A percentile compares a stretch with the other conserved stretches of the same genome.
phyloP scores from a whole-genome alignment of 257 asterid genomes.

The Scutellaria baicalensis region DNA sequence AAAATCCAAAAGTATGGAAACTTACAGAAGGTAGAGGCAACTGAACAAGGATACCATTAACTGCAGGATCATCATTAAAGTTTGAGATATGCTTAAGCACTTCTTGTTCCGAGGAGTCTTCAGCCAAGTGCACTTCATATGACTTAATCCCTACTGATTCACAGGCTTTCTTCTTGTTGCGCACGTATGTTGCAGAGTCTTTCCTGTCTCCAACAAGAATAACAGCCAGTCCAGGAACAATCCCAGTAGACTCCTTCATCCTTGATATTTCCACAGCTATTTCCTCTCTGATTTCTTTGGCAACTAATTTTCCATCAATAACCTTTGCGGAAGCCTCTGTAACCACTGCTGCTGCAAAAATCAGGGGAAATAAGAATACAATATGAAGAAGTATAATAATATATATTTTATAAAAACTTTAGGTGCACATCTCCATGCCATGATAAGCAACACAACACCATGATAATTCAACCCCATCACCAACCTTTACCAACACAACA shows the following conservation, averaged over 20 bases:
- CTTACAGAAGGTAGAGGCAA: constrained; percentile 90
- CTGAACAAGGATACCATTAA: constrained; percentile 97
- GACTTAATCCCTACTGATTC: constrained; percentile 79
- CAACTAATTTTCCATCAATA: constrained; percentile 73
- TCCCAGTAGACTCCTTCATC: constrained; percentile 78
- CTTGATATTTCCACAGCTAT: constrained; percentile 56
- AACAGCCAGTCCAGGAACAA: constrained; percentile 91
- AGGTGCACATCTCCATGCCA: background rate
- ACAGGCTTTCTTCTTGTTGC: constrained; percentile 88
- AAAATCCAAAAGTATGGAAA: constrained; percentile 2
- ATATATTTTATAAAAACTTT: background rate
- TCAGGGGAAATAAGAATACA: background rate
- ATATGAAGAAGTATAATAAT: background rate
- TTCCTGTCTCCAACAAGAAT: constrained; percentile 89
- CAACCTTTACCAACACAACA: background rate
- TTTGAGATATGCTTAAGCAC: constrained; percentile 54
- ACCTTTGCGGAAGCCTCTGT: constrained; percentile 47
- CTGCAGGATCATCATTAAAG: constrained; percentile 71
- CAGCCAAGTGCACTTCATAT: constrained; percentile 69
- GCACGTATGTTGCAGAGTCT: constrained; percentile 91
- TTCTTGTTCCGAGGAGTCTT: constrained; percentile 66
- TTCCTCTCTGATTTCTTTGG: constrained; percentile 75
- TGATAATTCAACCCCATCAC: background rate
- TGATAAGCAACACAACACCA: background rate
- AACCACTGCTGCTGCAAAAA: constrained; percentile 46